Base-by-base conservation (phyloP, 306 rosid species). In the Sechiopsis laciniata region DNA sequence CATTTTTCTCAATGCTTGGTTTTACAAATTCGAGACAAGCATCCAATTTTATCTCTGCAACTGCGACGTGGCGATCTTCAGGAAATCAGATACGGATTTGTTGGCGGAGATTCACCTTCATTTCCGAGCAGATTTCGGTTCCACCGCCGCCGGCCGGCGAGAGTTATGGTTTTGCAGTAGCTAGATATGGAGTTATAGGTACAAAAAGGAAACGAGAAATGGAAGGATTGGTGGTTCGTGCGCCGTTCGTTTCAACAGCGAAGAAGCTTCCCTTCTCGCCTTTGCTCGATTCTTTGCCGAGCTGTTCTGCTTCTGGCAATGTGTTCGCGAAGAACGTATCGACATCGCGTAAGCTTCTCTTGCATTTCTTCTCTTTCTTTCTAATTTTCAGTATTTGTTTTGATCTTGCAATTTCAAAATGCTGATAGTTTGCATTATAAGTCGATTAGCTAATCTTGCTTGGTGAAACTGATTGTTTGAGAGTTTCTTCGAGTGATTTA, bases 191-290 rank as follows among this genome's bases (percentile, higher is more conserved):
- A 78, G 75, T 55, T 83, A 55, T 89, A 81, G 82, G 52, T 68
- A 14, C 62, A 14, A 22, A 48, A 59, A 59, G 4, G 3, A 12
- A 56, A 58, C 17, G 62, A 73, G 78, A 13, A 70, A 93, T 93
- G 99, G 83, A 81, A 75, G 91, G 89, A 13, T 82, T 90, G 76
- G 86, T 83, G 80, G 76, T 80, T 83, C 87, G 66, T 8, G 62
- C 85, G 56, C 90, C 86, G 40, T 76, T 82, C 75, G 52, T 87
- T 83, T 77, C 96, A 50, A 88, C 86, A 82, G 86, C 72, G 72
- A 91, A 71, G 69, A 81, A 91, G 79, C 88, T 88, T 83, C 92
- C 95, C 72, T 79, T 82, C 76, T 80, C 86, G 63, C 81, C 84
- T 58, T 77, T 79, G 69, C 80, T 83, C 14, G 91, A 83, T 64